Conservation (phyloP, 2,329 filamentous ascomycete species). For the Zasmidium angulare region DNA sequence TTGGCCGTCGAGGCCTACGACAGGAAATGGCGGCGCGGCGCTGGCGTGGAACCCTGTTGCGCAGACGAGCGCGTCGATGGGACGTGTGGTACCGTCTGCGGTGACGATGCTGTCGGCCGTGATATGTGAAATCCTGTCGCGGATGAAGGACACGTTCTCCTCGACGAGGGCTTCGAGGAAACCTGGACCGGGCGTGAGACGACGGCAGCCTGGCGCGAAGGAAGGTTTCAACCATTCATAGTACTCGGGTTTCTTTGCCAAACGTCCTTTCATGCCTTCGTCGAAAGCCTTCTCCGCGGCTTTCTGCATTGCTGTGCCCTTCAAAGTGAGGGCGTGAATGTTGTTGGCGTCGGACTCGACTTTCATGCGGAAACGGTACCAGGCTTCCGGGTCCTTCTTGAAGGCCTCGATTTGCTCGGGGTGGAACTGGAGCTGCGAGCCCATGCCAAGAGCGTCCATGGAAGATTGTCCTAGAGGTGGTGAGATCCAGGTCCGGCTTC, state of each 20-base stretch:
- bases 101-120: conserved; percentile 41
- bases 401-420: conserved; percentile 58
- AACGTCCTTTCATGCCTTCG: conserved; percentile 41
- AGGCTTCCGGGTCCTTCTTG: conserved; percentile 57
- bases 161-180: conserved; percentile 51
- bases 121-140: conserved; percentile 41
- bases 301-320: conserved; percentile 40
- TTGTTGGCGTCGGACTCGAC: conserved; percentile 61
- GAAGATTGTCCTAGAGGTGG: conserved; percentile 47
- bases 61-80: conserved; percentile 36
- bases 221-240: conserved; percentile 43
- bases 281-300: conserved; percentile 40
- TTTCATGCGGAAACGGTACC: conserved; percentile 49
- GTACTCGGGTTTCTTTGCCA: conserved; percentile 41
- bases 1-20: conserved; percentile 23
- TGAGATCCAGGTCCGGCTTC: conserved; percentile 66
- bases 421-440: conserved; percentile 54
- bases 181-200: conserved; percentile 52
- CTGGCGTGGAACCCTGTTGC: conserved; percentile 39
- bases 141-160: conserved; percentile 48
- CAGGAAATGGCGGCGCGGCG: conserved; percentile 32
- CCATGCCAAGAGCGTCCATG: conserved; percentile 36
- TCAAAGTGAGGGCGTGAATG: conserved; percentile 41
- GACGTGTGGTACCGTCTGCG: conserved; percentile 38
- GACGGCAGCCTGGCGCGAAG: conserved; percentile 47